A percentile compares a stretch with the other conserved stretches of the same genome.
These are phyloP conservation scores for Aspergillus novofumigatus DNA, from an alignment of 2,329 filamentous ascomycete species.

Conservation along the genomic window DNA sequence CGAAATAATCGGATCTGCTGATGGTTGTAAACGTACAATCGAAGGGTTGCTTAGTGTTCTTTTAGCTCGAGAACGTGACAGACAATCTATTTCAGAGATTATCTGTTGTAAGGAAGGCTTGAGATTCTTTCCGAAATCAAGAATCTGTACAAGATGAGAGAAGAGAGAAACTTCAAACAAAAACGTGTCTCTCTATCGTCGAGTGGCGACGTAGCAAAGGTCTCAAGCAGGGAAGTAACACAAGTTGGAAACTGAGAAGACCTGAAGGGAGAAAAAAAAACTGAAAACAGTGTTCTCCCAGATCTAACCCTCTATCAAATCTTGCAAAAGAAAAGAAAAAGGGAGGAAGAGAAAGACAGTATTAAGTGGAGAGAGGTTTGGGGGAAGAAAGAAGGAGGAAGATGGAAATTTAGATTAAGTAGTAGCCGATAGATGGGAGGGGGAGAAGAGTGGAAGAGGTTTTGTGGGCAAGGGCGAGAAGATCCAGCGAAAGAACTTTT, in stretches of 20 bases:
- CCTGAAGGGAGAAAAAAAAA: slow-evolving; percentile 21
- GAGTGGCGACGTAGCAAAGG: slow-evolving; percentile 16
- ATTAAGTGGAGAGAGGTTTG: background rate
- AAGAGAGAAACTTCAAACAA: slow-evolving; percentile 22
- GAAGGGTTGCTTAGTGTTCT: background rate
- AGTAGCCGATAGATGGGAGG: slow-evolving; percentile 10
- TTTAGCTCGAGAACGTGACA: background rate
- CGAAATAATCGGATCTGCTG: background rate
- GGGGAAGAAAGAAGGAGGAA: slow-evolving; percentile 10
- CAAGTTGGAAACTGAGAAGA: slow-evolving; percentile 19
- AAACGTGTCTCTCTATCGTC: slow-evolving; percentile 16
- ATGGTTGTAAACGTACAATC: background rate
- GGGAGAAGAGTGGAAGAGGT: slow-evolving; percentile 7
- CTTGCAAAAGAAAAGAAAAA: slow-evolving; percentile 17
- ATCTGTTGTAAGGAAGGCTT: slow-evolving; percentile 3
- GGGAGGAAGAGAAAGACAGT: slow-evolving; percentile 5
- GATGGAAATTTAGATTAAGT: slow-evolving; percentile 14
- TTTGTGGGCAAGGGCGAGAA: slow-evolving; percentile 12
- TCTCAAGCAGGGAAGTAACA: slow-evolving; percentile 2
- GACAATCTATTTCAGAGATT: background rate
- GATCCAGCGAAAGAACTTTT: slow-evolving; percentile 9
- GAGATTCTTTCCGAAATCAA: slow-evolving; percentile 14
- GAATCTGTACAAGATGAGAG: slow-evolving; percentile 13
- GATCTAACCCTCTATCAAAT: slow-evolving; percentile 24
- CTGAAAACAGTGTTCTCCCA: slow-evolving; percentile 19